Conservation (phyloP, 768 basidiomycete genomes). For the Lentinula sp. region DNA sequence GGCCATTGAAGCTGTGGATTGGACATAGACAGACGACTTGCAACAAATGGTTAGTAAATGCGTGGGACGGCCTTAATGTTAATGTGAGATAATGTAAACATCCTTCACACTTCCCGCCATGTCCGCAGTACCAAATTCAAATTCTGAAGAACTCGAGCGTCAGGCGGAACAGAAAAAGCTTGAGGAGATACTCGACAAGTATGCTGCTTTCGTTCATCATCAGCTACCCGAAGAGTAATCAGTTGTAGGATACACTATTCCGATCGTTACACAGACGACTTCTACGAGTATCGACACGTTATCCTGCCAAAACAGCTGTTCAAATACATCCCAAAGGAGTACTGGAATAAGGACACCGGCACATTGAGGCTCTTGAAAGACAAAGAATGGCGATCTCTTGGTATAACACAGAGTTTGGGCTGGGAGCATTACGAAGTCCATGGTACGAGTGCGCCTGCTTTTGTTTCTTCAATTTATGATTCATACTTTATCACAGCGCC, state of each 20-base stretch:
- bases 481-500: constrained; percentile 47
- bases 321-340: constrained; percentile 86
- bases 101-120: constrained; percentile 12
- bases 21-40: too few species aligned
- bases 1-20: too few species aligned
- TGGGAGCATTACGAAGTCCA: constrained; percentile 99
- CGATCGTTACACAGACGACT: constrained; percentile 87
- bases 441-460: constrained; percentile 37
- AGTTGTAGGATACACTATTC: constrained; percentile 76
- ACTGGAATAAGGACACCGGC: constrained; percentile 73
- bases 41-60: too few species aligned
- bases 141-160: constrained; percentile 24
- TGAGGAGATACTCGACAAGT: constrained; percentile 81
- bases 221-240: constrained; percentile 10
- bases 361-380: constrained; percentile 80
- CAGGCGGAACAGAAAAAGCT: constrained; percentile 46
- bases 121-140: constrained; percentile 18
- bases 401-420: constrained; percentile 91
- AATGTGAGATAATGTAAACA: background rate
- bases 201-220: constrained; percentile 13
- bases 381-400: constrained; percentile 92
- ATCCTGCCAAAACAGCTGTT: constrained; percentile 93
- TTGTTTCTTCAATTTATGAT: background rate
- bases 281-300: constrained; percentile 95
- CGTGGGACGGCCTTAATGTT: too few species aligned